Base-by-base conservation (phyloP, 495 filamentous ascomycete species). In the Sordaria brevicollis region DNA sequence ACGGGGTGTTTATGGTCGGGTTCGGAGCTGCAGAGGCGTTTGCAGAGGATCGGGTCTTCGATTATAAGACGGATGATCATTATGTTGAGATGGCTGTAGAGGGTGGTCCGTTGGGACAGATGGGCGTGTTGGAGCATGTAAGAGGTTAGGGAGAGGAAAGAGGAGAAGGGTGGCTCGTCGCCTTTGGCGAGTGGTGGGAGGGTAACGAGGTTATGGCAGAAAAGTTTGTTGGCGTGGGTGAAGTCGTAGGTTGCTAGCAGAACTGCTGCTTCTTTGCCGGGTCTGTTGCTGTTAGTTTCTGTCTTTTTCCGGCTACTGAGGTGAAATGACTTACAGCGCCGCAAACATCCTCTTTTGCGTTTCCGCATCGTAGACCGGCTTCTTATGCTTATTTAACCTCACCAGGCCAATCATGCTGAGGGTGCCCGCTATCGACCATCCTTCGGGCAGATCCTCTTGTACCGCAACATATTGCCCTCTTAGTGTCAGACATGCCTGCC, bases 121-220 rank as follows among this genome's bases (percentile, higher is more conserved):
- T 97, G 91, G 3, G 95, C 93, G 77, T 99, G 95, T 71, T 97
- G 94, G 35, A 97, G 85, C 33, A 98, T 85, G 78, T 98, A 99
- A 4, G 94, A 97, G 6, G 91, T 91, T 29, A 97, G 80, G 0
- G 96, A 98, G 43, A 98, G 83, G 78, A 95, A 96, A 72, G 86
- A 86, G 19, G 89, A 87, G 69, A 99, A 90, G 0, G 95, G 92
- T 2, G 90, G 84, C 74, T 96, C 89, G 65, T 89, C 83, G 39
- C 84, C 86, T 75, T 91, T 91, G 36, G 86, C 84, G 8, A 62
- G 49, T 36, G 89, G 86, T 1, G 87, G 74, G 29, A 88, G 77
- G 11, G 88, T 87, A 66, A 97, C 87, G 38, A 99, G 79, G 73
- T 91, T 94, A 74, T 90, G 90, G 79, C 92, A 94, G 79, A 98